Percentiles rank a stretch among this genome's conserved stretches.
Evolutionary conservation across 257 asterid genomes (phyloP).

Genomic region (Plantago elongata): DNA sequence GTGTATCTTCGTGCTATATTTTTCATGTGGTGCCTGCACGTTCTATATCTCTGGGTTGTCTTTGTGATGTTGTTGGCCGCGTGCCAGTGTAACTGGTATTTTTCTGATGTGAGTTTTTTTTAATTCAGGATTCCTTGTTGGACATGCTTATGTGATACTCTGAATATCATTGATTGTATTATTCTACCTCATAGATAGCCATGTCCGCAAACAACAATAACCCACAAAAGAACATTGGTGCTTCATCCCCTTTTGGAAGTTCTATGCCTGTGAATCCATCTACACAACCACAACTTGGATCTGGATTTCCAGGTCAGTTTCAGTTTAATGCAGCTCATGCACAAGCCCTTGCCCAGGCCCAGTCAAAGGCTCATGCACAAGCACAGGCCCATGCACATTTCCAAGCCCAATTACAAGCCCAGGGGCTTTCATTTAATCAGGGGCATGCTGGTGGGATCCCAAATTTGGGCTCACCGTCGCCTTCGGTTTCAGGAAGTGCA

Average conservation of each 20-base stretch:
- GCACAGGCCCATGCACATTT: slow-evolving; percentile 62
- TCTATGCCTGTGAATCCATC: slow-evolving; percentile 57
- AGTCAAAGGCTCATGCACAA: slow-evolving; percentile 54
- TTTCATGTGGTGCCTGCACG: no score
- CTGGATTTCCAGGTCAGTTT: slow-evolving; percentile 69
- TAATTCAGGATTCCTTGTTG: slow-evolving; percentile 21
- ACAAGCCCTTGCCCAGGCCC: slow-evolving; percentile 84
- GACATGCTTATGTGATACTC: slow-evolving; percentile 15
- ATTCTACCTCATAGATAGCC: slow-evolving; percentile 21
- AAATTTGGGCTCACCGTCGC: slow-evolving; percentile 68
- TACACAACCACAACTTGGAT: slow-evolving; percentile 53
- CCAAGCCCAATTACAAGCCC: slow-evolving; percentile 72
- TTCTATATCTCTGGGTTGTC: no score
- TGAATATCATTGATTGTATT: slow-evolving; percentile 17
- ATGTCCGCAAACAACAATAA: slow-evolving; percentile 84
- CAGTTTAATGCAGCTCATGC: slow-evolving; percentile 81
- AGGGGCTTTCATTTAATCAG: slow-evolving; percentile 76
- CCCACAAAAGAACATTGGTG: slow-evolving; percentile 70
- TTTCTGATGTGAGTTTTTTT: slow-evolving; percentile 2
- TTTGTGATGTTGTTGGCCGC: no score
- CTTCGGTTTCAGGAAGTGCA: slow-evolving; percentile 62
- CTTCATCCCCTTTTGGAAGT: slow-evolving; percentile 77
- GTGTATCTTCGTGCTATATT: no score
- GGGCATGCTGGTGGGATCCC: slow-evolving; percentile 49
- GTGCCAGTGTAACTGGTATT: not conserved